phyloP scores from a whole-genome alignment of 208 protist genomes.

The Angomonas ambiguus region DNA sequence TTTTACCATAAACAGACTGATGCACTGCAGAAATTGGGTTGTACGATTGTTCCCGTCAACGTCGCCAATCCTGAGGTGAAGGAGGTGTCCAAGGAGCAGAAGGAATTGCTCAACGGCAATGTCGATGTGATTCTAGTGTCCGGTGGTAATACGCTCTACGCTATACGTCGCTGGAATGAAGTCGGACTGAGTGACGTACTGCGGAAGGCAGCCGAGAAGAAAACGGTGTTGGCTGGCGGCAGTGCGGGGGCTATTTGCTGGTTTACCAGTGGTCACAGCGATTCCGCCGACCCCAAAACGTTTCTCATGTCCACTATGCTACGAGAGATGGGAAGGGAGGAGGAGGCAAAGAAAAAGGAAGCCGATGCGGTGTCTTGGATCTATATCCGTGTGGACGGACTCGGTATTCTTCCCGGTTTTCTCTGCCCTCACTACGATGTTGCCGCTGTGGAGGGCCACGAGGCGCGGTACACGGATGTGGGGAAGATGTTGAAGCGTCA shows the following conservation, averaged over 20 bases:
- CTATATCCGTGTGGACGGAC: constrained; percentile 83
- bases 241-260: constrained; percentile 89
- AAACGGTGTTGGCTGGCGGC: constrained; percentile 70
- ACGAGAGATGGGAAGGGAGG: constrained; percentile 17
- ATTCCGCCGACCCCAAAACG: constrained; percentile 81
- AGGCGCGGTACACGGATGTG: constrained; percentile 76
- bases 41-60: constrained; percentile 35
- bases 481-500: constrained; percentile 85
- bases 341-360: constrained; percentile 12
- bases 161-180: constrained; percentile 83
- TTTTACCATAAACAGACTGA: constrained; percentile 32
- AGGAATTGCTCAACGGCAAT: constrained; percentile 21
- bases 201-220: constrained; percentile 26
- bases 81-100: constrained; percentile 22
- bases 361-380: constrained; percentile 36
- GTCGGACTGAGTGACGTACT: constrained; percentile 62
- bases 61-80: constrained; percentile 52
- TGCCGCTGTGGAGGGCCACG: constrained; percentile 52
- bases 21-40: constrained; percentile 45
- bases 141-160: constrained; percentile 90
- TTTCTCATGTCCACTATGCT: constrained; percentile 53
- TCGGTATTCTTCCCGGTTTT: constrained; percentile 75
- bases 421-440: constrained; percentile 85
- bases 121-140: constrained; percentile 80
- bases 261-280: constrained; percentile 87